A percentile compares a stretch with the other conserved stretches of the same genome.
These are phyloP conservation scores for Auricularia sp. DNA, from an alignment of 768 basidiomycete genomes.

Conservation along the genomic window DNA sequence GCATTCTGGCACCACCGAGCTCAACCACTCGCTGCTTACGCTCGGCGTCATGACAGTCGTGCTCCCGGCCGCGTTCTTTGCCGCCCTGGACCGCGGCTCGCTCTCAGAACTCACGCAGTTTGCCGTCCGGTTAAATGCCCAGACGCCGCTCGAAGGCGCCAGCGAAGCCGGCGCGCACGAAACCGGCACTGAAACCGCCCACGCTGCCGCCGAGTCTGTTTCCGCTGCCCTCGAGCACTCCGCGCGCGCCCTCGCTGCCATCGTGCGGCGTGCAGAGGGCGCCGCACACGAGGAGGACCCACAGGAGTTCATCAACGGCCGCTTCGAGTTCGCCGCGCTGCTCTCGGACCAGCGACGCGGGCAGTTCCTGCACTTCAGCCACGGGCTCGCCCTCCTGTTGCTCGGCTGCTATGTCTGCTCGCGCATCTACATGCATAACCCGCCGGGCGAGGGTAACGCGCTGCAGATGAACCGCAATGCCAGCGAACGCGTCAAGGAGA, in stretches of 20 bases:
- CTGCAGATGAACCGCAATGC: conserved; percentile 28
- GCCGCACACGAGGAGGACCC: conserved; percentile 9
- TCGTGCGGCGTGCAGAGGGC: conserved; percentile 2
- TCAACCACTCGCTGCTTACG: conserved; percentile 60
- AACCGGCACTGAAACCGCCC: not conserved
- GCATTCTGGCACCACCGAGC: conserved; percentile 42
- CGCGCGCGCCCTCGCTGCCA: conserved; percentile 4
- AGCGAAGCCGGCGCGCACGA: not conserved
- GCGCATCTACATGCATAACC: conserved; percentile 60
- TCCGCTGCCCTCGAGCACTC: conserved; percentile 8
- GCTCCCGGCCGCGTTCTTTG: conserved; percentile 59
- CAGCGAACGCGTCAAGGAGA: conserved; percentile 14
- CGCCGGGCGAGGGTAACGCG: conserved; percentile 49
- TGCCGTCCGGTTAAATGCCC: not conserved
- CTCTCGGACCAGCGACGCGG: conserved; percentile 36
- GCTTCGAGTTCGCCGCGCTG: conserved; percentile 12
- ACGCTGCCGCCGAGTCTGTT: conserved; percentile 11
- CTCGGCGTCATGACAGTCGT: conserved; percentile 40
- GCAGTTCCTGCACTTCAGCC: conserved; percentile 50
- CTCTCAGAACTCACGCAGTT: not conserved
- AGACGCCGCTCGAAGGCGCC: not conserved
- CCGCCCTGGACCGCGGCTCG: conserved; percentile 35
- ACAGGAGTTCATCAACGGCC: not conserved
- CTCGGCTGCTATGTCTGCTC: conserved; percentile 57
- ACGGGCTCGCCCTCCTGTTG: conserved; percentile 55